A percentile compares a stretch with the other conserved stretches of the same genome.
phyloP scores from a whole-genome alignment of 441 rosid species.

The Corymbia citriodora region DNA sequence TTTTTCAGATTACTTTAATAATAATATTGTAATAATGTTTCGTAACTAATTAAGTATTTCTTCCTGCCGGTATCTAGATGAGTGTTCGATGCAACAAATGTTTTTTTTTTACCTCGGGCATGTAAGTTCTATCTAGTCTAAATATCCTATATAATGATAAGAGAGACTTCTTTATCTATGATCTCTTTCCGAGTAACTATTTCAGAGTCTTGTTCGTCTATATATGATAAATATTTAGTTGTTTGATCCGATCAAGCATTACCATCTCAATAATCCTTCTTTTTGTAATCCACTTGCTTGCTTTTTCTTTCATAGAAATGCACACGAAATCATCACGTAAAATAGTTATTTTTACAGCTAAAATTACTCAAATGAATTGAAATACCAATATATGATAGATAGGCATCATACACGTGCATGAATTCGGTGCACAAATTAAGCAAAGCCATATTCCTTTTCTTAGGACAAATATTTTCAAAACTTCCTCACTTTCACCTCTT shows the following conservation, averaged over 20 bases:
- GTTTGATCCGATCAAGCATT: background rate
- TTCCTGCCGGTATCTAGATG: background rate
- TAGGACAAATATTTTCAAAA: background rate
- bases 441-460: background rate
- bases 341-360: background rate
- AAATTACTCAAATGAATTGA: background rate
- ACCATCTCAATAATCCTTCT: background rate
- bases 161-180: background rate
- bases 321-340: background rate
- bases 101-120: background rate
- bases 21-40: background rate
- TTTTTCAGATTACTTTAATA: background rate
- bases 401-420: background rate
- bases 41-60: background rate
- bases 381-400: background rate
- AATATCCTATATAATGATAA: background rate
- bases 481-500: background rate
- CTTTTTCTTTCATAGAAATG: background rate
- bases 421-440: background rate
- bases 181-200: background rate
- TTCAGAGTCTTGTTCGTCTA: background rate
- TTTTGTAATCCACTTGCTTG: background rate
- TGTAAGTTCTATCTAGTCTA: background rate
- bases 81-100: background rate
- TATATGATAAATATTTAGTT: background rate